Evolutionary conservation across 257 asterid genomes (phyloP), one percentile per base, ranked within the genome.

Genomic region (Solanum medicagineum): DNA sequence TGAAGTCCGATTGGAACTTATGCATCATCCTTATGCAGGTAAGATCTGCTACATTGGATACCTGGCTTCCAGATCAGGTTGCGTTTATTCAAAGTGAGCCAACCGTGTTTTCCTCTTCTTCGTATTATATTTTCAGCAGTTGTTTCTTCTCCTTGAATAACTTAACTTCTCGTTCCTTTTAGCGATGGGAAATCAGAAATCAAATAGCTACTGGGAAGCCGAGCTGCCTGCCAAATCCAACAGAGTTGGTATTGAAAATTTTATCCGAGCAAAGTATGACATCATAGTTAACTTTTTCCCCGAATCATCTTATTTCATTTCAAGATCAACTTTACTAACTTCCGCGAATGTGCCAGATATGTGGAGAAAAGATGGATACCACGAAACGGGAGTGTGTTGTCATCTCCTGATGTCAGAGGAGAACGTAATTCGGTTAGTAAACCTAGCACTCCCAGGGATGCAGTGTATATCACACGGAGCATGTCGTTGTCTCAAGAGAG

Each of bases 41-140:
- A 88, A 87, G 91, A 71, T 90, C 92, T 22, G 88, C 91, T 24
- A 87, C 92, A 12, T 89, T 90, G 85, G 92, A 90, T 68, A 90
- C 92, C 13, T 90, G 92, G 92, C 92, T 90, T 60, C 92, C 92
- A 0, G 91, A 90, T 65, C 92, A 90, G 57, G 87, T 90, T 60
- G 92, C 90, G 45, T 90, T 87, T 82, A 81, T 90, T 54, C 84
- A 87, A 87, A 85, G 92, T 90, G 85, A 88, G 92, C 55, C 1
- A 53, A 0, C 83, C 0, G 14, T 51, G 24, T 1, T 51, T 15
- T 74, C 80, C 51, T 59, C 59, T 8, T 56, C 29, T 9, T 51
- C 83, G 8, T 51, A 77, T 8, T 51, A 26, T 51, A 53, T 29
- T 10, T 4, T 77, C 10, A 8, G 15, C 62, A 8, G 62, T 77